Evolutionary conservation across 169 alveolate genomes (phyloP).

Genomic region (Plasmodium gaboni): DNA sequence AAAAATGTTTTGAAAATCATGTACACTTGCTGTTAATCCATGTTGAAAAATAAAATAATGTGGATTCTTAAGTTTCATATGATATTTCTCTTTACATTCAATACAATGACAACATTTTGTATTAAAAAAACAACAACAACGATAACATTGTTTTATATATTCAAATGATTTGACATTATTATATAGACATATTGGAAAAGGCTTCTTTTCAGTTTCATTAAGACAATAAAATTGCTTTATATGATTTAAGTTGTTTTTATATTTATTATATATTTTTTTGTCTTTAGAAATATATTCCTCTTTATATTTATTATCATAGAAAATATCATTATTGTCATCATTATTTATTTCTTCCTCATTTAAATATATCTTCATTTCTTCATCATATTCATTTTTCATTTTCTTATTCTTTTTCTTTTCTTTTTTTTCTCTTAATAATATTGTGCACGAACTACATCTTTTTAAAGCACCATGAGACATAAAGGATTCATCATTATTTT

Average conservation of each 20-base stretch:
- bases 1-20: constrained; percentile 77
- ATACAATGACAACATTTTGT: constrained; percentile 78
- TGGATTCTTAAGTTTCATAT: constrained; percentile 65
- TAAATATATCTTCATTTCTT: neutral
- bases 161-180: constrained; percentile 75
- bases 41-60: constrained; percentile 85
- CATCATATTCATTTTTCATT: no score
- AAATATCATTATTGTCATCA: neutral
- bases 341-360: neutral
- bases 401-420: no score
- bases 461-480: no score
- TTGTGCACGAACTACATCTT: no score
- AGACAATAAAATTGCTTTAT: constrained; percentile 50
- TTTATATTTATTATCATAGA: neutral
- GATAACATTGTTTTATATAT: constrained; percentile 73
- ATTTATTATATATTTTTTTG: constrained; percentile 38
- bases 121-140: constrained; percentile 83
- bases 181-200: constrained; percentile 64
- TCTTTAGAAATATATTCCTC: neutral
- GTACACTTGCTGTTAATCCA: constrained; percentile 84
- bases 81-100: constrained; percentile 73
- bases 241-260: constrained; percentile 52
- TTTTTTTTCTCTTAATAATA: no score
- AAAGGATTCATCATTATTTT: no score
- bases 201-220: constrained; percentile 55